phyloP scores from a whole-genome alignment of 2,329 filamentous ascomycete genomes.

The Trichoderma cornu-damae region DNA sequence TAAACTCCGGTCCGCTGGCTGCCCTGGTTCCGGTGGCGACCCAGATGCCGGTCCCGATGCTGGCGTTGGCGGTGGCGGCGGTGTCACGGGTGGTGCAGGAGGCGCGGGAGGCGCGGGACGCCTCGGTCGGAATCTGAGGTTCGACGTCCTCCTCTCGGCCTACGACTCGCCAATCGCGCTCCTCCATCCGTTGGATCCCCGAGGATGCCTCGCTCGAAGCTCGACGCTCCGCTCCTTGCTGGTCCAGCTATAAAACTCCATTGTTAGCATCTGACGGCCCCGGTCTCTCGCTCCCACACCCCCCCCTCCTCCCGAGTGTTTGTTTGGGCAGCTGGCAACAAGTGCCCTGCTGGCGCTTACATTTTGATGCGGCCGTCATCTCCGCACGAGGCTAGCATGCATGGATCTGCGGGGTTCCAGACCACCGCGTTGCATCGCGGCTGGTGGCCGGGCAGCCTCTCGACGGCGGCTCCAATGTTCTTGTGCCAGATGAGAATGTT shows the following conservation, averaged over 20 bases:
- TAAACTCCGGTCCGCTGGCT: not conserved
- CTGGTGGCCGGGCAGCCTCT: slow-evolving; percentile 68
- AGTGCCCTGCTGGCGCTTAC: slow-evolving; percentile 51
- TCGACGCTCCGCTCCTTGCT: slow-evolving; percentile 24
- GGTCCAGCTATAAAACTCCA: slow-evolving; percentile 23
- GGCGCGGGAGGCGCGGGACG: not conserved
- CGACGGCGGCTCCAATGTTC: slow-evolving; percentile 69
- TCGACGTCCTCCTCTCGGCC: not conserved
- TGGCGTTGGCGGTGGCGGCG: not conserved
- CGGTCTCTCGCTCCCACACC: too few relatives aligned
- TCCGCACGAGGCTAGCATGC: slow-evolving; percentile 84
- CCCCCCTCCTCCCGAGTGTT: not conserved
- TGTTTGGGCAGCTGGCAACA: not conserved
- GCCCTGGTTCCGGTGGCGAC: not conserved
- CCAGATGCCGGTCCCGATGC: not conserved
- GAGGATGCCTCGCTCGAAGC: slow-evolving; percentile 21
- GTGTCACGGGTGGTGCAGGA: not conserved
- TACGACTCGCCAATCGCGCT: slow-evolving; percentile 18
- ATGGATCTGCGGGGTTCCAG: slow-evolving; percentile 80
- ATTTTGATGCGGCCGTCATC: slow-evolving; percentile 83
- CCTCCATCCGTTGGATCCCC: slow-evolving; percentile 22
- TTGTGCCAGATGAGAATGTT: slow-evolving; percentile 88
- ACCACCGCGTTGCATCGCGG: slow-evolving; percentile 78
- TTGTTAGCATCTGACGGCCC: not conserved
- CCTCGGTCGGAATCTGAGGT: not conserved